Percentiles rank a stretch among this genome's conserved stretches.
Conservation (phyloP, 768 basidiomycete genomes). For the Lentinula sp. region DNA sequence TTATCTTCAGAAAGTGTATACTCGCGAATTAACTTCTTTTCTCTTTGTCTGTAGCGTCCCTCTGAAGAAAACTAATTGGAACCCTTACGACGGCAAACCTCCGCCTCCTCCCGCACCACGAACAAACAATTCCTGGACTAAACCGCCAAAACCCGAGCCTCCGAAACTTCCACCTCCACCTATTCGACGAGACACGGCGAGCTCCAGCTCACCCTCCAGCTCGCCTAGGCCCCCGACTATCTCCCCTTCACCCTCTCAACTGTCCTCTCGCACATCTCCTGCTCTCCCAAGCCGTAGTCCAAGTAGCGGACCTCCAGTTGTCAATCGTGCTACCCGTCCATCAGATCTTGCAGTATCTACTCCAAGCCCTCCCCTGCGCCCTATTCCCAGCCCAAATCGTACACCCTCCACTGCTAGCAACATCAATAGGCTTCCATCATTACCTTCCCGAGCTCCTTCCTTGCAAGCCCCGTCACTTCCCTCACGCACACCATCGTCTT, state of each 20-base stretch:
- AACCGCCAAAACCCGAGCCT: constrained; percentile 13
- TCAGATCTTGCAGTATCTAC: constrained; percentile 9
- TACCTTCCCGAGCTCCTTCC: neutral
- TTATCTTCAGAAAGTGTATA: neutral
- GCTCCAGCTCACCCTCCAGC: constrained; percentile 20
- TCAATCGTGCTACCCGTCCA: constrained; percentile 26
- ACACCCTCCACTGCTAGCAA: constrained; percentile 8
- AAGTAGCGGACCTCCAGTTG: constrained; percentile 23
- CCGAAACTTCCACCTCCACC: constrained; percentile 24
- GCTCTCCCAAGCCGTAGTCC: constrained; percentile 6
- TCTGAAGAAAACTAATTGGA: constrained; percentile 59
- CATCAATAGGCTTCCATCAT: neutral
- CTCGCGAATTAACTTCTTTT: neutral
- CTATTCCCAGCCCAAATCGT: neutral
- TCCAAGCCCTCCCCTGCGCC: constrained; percentile 5
- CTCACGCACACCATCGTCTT: neutral
- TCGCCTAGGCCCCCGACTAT: constrained; percentile 15
- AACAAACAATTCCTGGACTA: constrained; percentile 10
- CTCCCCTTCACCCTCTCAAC: neutral
- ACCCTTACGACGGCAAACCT: constrained; percentile 47
- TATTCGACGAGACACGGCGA: constrained; percentile 12
- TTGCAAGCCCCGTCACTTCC: constrained; percentile 1
- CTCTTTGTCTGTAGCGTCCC: constrained; percentile 33
- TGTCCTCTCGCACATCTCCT: neutral
- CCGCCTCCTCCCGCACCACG: constrained; percentile 41